A percentile compares a stretch with the other conserved stretches of the same genome.
phyloP scores from a whole-genome alignment of 2,329 filamentous ascomycete genomes.

The Ustulina deusta region DNA sequence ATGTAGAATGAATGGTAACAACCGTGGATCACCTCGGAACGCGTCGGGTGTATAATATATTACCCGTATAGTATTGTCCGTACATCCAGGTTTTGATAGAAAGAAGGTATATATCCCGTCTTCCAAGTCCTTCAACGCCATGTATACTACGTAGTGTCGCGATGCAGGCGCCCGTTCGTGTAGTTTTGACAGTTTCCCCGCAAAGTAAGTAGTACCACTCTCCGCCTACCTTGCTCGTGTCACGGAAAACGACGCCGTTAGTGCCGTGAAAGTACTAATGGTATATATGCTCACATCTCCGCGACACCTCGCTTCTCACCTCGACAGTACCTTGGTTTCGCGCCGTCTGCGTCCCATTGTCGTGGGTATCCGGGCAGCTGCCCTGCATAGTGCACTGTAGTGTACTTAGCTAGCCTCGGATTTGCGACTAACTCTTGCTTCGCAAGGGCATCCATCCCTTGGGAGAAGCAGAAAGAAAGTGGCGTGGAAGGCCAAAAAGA shows the following conservation, averaged over 20 bases:
- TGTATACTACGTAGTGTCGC: not conserved
- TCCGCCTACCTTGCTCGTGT: not conserved
- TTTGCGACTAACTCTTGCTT: too few relatives aligned
- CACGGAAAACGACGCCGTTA: too few relatives aligned
- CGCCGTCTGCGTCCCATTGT: not conserved
- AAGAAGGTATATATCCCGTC: not conserved
- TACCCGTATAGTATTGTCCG: not conserved
- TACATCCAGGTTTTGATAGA: not conserved
- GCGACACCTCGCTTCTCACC: conserved; percentile 4
- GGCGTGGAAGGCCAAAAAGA: too few relatives aligned
- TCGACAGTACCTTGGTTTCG: not conserved
- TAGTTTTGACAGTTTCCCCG: conserved; percentile 10
- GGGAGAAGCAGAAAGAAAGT: too few relatives aligned
- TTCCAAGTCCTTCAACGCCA: conserved; percentile 7
- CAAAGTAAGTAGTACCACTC: not conserved
- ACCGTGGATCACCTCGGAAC: not conserved
- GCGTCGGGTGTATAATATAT: not conserved
- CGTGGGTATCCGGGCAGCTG: not conserved
- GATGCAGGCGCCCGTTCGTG: conserved; percentile 13
- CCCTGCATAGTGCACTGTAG: not conserved
- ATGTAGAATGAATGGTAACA: not conserved
- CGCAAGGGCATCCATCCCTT: too few relatives aligned
- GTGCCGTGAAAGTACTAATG: too few relatives aligned
- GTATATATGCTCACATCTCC: too few relatives aligned
- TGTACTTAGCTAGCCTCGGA: not conserved